Evolutionary conservation across 2,329 filamentous ascomycete genomes (phyloP).

Genomic region (Aspergillus udagawae): DNA sequence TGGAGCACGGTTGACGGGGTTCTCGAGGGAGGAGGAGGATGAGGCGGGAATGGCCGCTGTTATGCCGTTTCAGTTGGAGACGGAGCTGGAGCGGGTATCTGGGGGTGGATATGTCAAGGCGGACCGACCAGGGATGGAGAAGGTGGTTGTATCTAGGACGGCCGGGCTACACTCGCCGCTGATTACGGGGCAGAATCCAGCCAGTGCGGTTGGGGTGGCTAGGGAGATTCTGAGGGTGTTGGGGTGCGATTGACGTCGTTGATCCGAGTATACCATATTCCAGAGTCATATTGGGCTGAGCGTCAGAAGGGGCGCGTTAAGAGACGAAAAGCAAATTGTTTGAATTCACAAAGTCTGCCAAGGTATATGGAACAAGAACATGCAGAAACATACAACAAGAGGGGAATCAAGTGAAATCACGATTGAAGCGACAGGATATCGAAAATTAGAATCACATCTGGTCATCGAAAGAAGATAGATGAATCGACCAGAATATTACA

Average conservation of each 20-base stretch:
- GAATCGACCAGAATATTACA: constrained; percentile 5
- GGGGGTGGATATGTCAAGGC: constrained; percentile 46
- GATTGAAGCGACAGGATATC: constrained; percentile 13
- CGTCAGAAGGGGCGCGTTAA: not conserved
- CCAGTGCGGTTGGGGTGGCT: constrained; percentile 41
- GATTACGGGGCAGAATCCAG: constrained; percentile 50
- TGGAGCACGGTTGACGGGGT: constrained; percentile 43
- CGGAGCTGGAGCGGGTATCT: constrained; percentile 37
- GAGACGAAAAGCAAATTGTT: not conserved
- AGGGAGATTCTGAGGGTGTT: constrained; percentile 40
- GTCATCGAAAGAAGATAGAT: not conserved
- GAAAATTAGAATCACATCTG: constrained; percentile 12
- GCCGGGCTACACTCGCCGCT: constrained; percentile 28
- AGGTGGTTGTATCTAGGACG: constrained; percentile 38
- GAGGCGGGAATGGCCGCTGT: constrained; percentile 34
- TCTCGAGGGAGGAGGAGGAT: constrained; percentile 48
- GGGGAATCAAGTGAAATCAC: constrained; percentile 19
- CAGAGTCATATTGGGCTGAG: no score
- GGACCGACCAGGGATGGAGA: constrained; percentile 41
- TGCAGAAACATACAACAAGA: constrained; percentile 9
- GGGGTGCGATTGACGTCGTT: constrained; percentile 2
- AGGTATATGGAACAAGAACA: constrained; percentile 19
- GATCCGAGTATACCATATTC: no score
- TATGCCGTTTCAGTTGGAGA: constrained; percentile 47
- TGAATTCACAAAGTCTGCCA: constrained; percentile 12